phyloP scores from a whole-genome alignment of 805 yeast species.

The Candida tallmaniae region DNA sequence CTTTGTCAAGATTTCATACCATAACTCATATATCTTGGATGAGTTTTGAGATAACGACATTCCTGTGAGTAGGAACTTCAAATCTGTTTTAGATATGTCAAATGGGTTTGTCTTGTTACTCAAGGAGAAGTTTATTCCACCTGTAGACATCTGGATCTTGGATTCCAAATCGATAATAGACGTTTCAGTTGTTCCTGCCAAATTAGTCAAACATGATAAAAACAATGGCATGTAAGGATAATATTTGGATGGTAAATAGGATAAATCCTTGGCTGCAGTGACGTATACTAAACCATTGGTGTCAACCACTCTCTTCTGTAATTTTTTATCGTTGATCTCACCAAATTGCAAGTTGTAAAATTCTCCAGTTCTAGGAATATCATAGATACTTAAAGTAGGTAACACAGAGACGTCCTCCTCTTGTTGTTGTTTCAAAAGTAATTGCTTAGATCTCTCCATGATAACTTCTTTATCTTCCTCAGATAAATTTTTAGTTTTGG shows the following conservation, averaged over 20 bases:
- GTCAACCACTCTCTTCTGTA: slow-evolving; percentile 52
- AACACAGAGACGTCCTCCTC: slow-evolving; percentile 71
- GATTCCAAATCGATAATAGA: slow-evolving; percentile 81
- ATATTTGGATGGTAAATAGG: slow-evolving; percentile 55
- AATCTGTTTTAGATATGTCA: slow-evolving; percentile 41
- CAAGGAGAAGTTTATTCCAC: slow-evolving; percentile 70
- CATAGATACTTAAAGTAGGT: slow-evolving; percentile 72
- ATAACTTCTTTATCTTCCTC: slow-evolving; percentile 56
- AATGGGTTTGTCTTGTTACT: slow-evolving; percentile 53
- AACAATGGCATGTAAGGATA: slow-evolving; percentile 73
- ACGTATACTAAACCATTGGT: slow-evolving; percentile 82
- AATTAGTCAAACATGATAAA: slow-evolving; percentile 71
- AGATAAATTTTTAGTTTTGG: slow-evolving; percentile 40
- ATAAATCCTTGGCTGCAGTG: slow-evolving; percentile 59
- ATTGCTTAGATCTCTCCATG: slow-evolving; percentile 52
- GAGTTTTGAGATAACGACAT: slow-evolving; percentile 66
- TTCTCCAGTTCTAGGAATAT: slow-evolving; percentile 61
- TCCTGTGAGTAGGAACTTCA: slow-evolving; percentile 60
- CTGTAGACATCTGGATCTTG: slow-evolving; percentile 75
- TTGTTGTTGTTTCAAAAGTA: slow-evolving; percentile 61
- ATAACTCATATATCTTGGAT: slow-evolving; percentile 54
- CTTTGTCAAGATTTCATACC: slow-evolving; percentile 61
- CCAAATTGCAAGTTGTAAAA: slow-evolving; percentile 23
- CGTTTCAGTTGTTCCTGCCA: slow-evolving; percentile 71
- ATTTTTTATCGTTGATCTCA: slow-evolving; percentile 25